phyloP scores from a whole-genome alignment of 2,329 filamentous ascomycete species.

The Talaromyces sp. region DNA sequence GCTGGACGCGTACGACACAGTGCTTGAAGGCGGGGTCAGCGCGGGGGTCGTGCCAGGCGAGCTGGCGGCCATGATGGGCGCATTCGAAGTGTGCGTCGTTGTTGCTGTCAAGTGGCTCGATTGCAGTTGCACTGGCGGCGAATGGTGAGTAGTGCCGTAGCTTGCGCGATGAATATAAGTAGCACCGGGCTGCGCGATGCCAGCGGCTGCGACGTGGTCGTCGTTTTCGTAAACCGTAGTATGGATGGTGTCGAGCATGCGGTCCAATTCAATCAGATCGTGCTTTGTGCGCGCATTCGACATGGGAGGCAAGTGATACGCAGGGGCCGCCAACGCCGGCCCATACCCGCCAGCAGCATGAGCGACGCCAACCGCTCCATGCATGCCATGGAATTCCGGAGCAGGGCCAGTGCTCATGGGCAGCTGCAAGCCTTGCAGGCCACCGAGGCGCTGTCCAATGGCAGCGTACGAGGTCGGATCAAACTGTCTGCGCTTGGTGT shows the following conservation, averaged over 20 bases:
- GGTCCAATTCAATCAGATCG: conserved; percentile 88
- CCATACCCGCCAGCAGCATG: conserved; percentile 50
- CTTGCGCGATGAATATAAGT: conserved; percentile 55
- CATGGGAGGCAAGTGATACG: conserved; percentile 82
- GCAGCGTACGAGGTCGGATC: conserved; percentile 85
- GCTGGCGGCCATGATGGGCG: conserved; percentile 27
- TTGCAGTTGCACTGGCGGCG: conserved; percentile 43
- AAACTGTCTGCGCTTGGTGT: conserved; percentile 84
- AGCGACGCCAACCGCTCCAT: conserved; percentile 48
- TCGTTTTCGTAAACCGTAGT: conserved; percentile 92
- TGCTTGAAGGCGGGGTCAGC: conserved; percentile 57
- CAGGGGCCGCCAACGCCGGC: conserved; percentile 62
- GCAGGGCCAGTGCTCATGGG: conserved; percentile 53
- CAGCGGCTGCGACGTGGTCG: conserved; percentile 70
- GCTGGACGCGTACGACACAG: conserved; percentile 57
- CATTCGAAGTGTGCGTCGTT: conserved; percentile 23
- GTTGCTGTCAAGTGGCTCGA: conserved; percentile 35
- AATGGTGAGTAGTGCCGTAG: conserved; percentile 49
- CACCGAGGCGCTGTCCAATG: conserved; percentile 81
- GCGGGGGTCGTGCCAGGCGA: conserved; percentile 49
- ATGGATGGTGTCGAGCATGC: conserved; percentile 93
- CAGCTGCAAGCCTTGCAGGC: conserved; percentile 65
- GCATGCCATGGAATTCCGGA: conserved; percentile 43
- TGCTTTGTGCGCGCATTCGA: conserved; percentile 86
- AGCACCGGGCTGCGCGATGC: conserved; percentile 66